Evolutionary conservation across 306 rosid species (phyloP).

Genomic region (Pyrus betulifolia): DNA sequence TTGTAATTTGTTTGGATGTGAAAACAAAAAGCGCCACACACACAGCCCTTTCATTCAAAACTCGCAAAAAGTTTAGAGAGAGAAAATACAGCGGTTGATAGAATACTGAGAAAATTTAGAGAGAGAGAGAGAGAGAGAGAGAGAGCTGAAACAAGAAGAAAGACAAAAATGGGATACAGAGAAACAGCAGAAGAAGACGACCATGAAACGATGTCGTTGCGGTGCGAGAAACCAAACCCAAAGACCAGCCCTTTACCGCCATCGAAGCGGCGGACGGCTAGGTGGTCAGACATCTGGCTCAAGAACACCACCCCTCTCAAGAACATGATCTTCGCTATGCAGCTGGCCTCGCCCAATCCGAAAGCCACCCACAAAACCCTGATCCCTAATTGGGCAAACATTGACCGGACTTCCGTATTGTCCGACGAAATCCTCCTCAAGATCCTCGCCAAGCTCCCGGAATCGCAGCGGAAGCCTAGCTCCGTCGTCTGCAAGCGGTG

Average conservation of each 20-base stretch:
- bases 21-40: conserved; percentile 4
- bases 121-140: neutral
- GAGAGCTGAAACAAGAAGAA: neutral
- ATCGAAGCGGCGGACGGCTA: conserved; percentile 23
- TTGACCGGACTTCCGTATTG: conserved; percentile 47
- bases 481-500: conserved; percentile 85
- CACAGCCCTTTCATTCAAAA: neutral
- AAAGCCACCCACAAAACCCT: conserved; percentile 19
- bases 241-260: conserved; percentile 14
- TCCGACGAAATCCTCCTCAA: conserved; percentile 63
- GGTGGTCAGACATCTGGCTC: conserved; percentile 70
- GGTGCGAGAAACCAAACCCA: conserved; percentile 27
- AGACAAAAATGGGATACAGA: conserved; percentile 10
- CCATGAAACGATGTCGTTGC: conserved; percentile 42
- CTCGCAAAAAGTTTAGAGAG: neutral
- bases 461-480: conserved; percentile 46
- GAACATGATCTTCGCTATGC: conserved; percentile 54
- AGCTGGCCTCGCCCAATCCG: conserved; percentile 41
- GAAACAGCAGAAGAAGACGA: neutral
- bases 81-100: neutral
- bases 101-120: neutral
- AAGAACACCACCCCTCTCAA: conserved; percentile 46
- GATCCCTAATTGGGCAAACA: conserved; percentile 25
- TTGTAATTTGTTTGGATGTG: no score
- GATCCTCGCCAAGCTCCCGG: conserved; percentile 56